Base-by-base conservation (phyloP, 106 monocot genomes). In the Apostasia ramifera region DNA sequence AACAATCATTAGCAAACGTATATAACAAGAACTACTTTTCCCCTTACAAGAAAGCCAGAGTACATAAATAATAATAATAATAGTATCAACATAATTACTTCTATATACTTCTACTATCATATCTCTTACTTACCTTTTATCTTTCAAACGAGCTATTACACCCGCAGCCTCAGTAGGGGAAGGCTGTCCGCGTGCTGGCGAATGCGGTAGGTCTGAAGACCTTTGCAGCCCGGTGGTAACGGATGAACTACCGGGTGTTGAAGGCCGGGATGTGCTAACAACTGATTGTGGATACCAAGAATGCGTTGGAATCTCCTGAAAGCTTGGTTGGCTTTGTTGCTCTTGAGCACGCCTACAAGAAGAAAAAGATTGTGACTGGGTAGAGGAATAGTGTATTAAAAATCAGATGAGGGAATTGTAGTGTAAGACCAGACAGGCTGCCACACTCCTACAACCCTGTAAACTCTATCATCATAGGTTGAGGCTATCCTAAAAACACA, bases 231-330 rank as follows among this genome's bases (percentile, higher is more conserved):
- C 12, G 59, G 70, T 74, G 26, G 12, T 70, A 66, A 68, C 53
- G n/a, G 85, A 83, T 48, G 85, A 80, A 71, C 70, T 73, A 45
- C 70, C 64, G 37, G 84, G 67, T 37, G 85, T 82, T 49, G 81
- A 74, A 45, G 83, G 78, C 7, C 64, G 79, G 66, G 82, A 81
- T 72, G 94, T 84, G 68, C 74, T 47, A 51, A 69, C 59, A 0
- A 84, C 77, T 7, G 84, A 76, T 48, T 91, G 81, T 74, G 91
- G 88, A 67, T 92, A 95, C 95, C 91, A 95, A 41, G 95, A 86
- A 15, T 91, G 84, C 39, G 71, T 72, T 67, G 88, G 72, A 53
- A 77, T 83, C 14, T 83, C 85, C 50, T 73, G 80, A 2, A 70
- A 55, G 79, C 80, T 77, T 53, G 74, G 38, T 38, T 61, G 71